These are phyloP conservation scores for Hymenotorrendiella dingleyae DNA, from an alignment of 2,329 filamentous ascomycete species.

Conservation along the genomic window DNA sequence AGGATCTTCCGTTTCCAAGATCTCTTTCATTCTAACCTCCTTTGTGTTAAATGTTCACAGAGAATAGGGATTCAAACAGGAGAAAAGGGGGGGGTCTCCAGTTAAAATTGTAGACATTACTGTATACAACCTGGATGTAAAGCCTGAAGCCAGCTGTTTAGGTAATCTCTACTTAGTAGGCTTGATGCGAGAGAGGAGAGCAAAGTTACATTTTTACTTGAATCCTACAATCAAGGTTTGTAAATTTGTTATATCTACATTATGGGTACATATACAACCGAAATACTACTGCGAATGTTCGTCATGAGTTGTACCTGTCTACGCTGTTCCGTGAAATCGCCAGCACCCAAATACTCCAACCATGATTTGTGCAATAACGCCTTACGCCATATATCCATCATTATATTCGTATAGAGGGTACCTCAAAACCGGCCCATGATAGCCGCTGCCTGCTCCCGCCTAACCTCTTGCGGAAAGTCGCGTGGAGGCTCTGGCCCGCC, in stretches of 20 bases:
- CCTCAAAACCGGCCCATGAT: conserved; percentile 23
- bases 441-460: conserved; percentile 20
- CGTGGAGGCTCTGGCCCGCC: conserved; percentile 16
- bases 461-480: conserved; percentile 21
- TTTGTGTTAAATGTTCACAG: too few relatives aligned
- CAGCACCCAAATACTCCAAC: conserved; percentile 16
- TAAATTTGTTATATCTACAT: conserved; percentile 18
- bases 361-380: conserved; percentile 18
- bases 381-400: conserved; percentile 20
- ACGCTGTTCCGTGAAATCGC: conserved; percentile 13
- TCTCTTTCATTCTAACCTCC: too few relatives aligned
- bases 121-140: too few relatives aligned
- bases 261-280: conserved; percentile 20
- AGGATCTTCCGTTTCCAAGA: too few relatives aligned
- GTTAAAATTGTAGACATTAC: too few relatives aligned
- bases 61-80: too few relatives aligned
- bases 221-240: conserved; percentile 2
- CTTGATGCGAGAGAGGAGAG: too few relatives aligned
- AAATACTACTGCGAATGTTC: background rate
- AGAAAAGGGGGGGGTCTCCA: too few relatives aligned
- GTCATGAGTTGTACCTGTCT: conserved; percentile 11
- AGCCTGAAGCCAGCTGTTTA: too few relatives aligned
- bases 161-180: too few relatives aligned
- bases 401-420: conserved; percentile 22
- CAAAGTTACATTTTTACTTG: background rate